Base-by-base conservation (phyloP, 2,329 filamentous ascomycete species). In the Fusarium penzigii region DNA sequence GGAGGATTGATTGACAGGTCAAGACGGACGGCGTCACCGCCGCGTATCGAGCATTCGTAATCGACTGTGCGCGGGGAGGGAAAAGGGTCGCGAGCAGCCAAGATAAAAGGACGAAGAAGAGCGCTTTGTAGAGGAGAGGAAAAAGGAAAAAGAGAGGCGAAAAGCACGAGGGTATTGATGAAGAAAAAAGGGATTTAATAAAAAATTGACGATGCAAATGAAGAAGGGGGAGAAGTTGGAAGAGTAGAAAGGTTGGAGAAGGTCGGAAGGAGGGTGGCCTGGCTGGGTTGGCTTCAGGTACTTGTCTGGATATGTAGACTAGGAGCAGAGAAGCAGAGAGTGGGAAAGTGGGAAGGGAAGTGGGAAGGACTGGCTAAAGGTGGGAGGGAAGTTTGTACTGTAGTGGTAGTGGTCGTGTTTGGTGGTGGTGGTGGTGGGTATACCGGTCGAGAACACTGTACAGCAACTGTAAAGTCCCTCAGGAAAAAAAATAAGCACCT, bases 11-110 rank as follows among this genome's bases (percentile, higher is more conserved):
- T 50, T 39, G 46, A 39, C 59, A 45, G 59, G 56, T 49, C 49
- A 47, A 52, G 59, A 50, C 55, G 58, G 59, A 65, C 63, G 63
- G 63, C 63, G 63, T 65, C 63, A 65, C 63, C 63, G 63, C 63
- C 63, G 63, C 61, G 56, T 57, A 53, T 58, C 34, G 60, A 56
- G 57, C 63, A 65, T 65, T 44, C 59, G 59, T 55, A 53, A 60
- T 58, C 61, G 64, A 64, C 32, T 36, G 65, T 50, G 63, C 57
- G 53, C 52, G 46, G 55, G 54, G 52, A 55, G 54, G 20, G 20
- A 47, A 49, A 52, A 49, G 43, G 38, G 39, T 16, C 20, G 36
- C 17, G 29, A 29, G 38, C 32, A 14, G 13, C 32, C 20, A n/a
- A 36, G 39, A 53, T 44, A 36, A 39, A 48, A 40, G 20, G 42